Evolutionary conservation across 2,329 filamentous ascomycete species (phyloP).

Genomic region (Niveomyces coronatus): DNA sequence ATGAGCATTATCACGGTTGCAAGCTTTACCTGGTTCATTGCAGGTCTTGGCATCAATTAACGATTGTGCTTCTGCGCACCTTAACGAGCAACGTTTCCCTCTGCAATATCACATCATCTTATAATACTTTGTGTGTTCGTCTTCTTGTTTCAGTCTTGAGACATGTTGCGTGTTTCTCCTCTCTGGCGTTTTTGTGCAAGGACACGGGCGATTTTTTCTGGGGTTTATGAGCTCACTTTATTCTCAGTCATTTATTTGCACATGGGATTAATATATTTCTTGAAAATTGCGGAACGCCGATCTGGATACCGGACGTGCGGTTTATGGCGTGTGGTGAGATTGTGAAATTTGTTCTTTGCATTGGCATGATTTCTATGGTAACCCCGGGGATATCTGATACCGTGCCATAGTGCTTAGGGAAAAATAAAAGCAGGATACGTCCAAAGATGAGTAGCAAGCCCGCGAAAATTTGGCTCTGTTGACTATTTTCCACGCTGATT

Average conservation of each 20-base stretch:
- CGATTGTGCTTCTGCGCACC: not conserved
- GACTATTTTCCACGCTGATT: not conserved
- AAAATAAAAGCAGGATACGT: conserved; percentile 1
- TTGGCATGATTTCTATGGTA: not conserved
- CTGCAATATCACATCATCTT: not conserved
- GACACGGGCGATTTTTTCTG: not conserved
- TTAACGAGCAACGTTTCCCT: not conserved
- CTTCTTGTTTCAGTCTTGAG: not conserved
- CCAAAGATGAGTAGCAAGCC: too few species aligned
- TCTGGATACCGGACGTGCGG: too few species aligned
- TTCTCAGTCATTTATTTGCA: not conserved
- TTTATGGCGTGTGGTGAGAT: too few species aligned
- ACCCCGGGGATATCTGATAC: conserved; percentile 7
- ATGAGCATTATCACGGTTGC: conserved; percentile 47
- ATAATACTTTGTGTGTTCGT: not conserved
- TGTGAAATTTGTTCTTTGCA: conserved; percentile 5
- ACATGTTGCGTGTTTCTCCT: not conserved
- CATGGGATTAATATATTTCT: not conserved
- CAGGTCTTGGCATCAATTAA: conserved; percentile 33
- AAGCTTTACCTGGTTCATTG: conserved; percentile 56
- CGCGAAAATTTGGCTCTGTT: too few species aligned
- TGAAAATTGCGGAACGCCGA: too few species aligned
- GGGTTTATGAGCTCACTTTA: not conserved
- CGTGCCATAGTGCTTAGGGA: not conserved
- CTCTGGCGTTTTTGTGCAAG: conserved; percentile 1